phyloP scores from a whole-genome alignment of 2,329 filamentous ascomycete genomes.

The Fonsecaea pedrosoi region DNA sequence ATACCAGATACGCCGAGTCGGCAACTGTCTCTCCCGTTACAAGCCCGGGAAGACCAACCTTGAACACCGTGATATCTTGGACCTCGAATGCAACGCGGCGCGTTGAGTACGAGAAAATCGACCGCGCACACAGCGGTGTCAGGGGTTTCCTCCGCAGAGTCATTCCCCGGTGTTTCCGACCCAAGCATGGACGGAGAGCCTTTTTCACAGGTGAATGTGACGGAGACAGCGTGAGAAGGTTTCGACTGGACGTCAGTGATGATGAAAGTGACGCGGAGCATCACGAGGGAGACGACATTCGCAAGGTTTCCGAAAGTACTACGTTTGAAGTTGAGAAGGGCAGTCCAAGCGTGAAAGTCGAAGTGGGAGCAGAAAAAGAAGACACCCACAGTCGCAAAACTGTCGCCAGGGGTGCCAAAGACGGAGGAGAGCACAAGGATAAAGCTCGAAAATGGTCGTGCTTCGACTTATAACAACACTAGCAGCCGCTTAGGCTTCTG shows the following conservation, averaged over 20 bases:
- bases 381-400: neutral
- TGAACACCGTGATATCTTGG: slow-evolving; percentile 55
- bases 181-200: slow-evolving; percentile 44
- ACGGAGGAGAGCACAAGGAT: neutral
- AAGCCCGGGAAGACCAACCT: slow-evolving; percentile 33
- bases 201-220: slow-evolving; percentile 53
- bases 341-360: neutral
- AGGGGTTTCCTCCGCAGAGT: slow-evolving; percentile 52
- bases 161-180: slow-evolving; percentile 50
- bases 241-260: slow-evolving; percentile 52
- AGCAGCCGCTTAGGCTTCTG: neutral
- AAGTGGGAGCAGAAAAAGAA: neutral
- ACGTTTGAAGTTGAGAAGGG: neutral
- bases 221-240: slow-evolving; percentile 55
- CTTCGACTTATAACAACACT: slow-evolving; percentile 12
- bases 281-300: neutral
- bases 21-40: neutral
- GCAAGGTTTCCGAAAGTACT: neutral
- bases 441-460: slow-evolving; percentile 15
- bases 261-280: slow-evolving; percentile 16
- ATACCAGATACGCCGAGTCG: neutral
- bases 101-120: slow-evolving; percentile 62
- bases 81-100: slow-evolving; percentile 53
- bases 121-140: slow-evolving; percentile 51
- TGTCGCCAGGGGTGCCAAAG: neutral